phyloP scores from a whole-genome alignment of 1,284 basidiomycete species.

The Neolentinus lepideus region DNA sequence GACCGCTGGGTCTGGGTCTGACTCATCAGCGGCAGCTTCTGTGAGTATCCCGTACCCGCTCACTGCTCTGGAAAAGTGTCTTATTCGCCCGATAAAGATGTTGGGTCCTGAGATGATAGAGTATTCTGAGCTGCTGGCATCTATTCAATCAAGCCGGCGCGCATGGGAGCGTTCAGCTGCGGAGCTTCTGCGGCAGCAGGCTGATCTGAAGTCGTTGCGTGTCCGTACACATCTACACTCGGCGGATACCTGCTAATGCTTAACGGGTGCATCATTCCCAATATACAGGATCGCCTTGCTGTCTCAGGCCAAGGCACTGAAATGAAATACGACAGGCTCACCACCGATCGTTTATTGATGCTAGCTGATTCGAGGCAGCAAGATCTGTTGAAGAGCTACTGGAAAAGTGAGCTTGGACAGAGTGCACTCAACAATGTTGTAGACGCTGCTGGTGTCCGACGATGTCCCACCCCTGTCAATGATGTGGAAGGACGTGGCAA shows the following conservation, averaged over 20 bases:
- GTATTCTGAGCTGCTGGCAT: constrained; percentile 16
- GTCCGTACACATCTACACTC: constrained; percentile 9
- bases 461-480: not conserved
- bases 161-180: constrained; percentile 21
- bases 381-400: not conserved
- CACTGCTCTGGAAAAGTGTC: constrained; percentile 9
- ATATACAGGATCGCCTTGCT: constrained; percentile 11
- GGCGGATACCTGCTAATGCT: not conserved
- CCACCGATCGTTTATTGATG: not conserved
- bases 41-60: constrained; percentile 5
- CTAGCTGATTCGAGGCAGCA: not conserved
- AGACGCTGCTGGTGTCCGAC: not conserved
- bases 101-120: not conserved
- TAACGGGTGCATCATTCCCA: not conserved
- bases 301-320: constrained; percentile 9
- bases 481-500: not conserved
- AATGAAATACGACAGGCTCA: not conserved
- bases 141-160: constrained; percentile 13
- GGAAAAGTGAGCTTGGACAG: not conserved
- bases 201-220: constrained; percentile 14
- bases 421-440: not conserved
- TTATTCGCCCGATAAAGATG: constrained; percentile 10
- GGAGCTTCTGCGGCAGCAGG: constrained; percentile 12
- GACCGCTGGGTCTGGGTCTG: not conserved
- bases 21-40: constrained; percentile 7